Conservation (phyloP, 2,329 filamentous ascomycete genomes). For the Verticillium dahliae region DNA sequence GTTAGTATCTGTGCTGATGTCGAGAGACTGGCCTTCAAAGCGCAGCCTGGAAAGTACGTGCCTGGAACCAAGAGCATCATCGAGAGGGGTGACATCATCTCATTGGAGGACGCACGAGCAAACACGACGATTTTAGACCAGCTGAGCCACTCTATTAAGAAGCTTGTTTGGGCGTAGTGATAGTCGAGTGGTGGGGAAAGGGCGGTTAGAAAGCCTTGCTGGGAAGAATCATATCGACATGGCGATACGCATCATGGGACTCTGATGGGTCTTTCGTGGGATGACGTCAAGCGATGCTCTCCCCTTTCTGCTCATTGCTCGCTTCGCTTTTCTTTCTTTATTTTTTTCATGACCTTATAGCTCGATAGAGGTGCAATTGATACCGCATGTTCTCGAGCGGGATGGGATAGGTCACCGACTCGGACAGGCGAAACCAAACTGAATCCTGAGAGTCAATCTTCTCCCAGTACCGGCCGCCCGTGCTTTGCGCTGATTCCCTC, state of each 20-base stretch:
- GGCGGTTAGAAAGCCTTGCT: not conserved
- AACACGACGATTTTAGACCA: conserved; percentile 83
- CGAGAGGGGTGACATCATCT: conserved; percentile 67
- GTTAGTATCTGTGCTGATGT: conserved; percentile 70
- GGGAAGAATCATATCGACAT: not conserved
- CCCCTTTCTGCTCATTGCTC: not conserved
- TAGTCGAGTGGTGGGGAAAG: not conserved
- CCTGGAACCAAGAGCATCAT: conserved; percentile 36
- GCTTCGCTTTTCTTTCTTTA: not conserved
- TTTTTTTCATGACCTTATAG: not conserved
- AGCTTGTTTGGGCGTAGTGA: conserved; percentile 69
- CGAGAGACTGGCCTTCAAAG: conserved; percentile 55
- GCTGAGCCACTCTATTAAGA: conserved; percentile 85
- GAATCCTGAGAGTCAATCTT: conserved; percentile 72
- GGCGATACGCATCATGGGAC: not conserved
- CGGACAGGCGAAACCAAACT: conserved; percentile 73
- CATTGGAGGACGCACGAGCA: conserved; percentile 74
- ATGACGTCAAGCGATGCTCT: not conserved
- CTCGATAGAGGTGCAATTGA: conserved; percentile 76
- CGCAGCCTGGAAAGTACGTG: conserved; percentile 32
- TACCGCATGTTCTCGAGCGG: conserved; percentile 91
- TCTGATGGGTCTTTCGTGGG: not conserved
- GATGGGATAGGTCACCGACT: conserved; percentile 69
- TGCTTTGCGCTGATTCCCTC: conserved; percentile 8
- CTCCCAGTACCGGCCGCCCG: conserved; percentile 52